Evolutionary conservation across 768 basidiomycete species (phyloP), one percentile per base, ranked within the genome.

Genomic region (Dentipellis fragilis): DNA sequence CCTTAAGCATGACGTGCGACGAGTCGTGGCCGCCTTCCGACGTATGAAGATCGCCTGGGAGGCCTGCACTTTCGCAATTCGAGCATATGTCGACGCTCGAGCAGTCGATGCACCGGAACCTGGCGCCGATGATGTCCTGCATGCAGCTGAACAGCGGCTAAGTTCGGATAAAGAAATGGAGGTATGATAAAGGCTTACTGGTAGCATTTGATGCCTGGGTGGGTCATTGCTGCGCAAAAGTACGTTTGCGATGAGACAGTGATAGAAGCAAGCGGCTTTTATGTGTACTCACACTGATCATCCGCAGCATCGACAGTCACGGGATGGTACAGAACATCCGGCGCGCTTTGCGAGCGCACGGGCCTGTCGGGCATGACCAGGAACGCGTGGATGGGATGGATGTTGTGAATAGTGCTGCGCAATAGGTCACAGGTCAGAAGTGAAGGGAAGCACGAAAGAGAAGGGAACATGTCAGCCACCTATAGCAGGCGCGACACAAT

Each of bases 1-100:
- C 93, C 82, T 97, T 97, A 70, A 97, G 89, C 79, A 95, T 80
- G 60, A 95, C 93, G 65, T 97, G 93, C 1, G 88, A 86, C 14
- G 87, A 89, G 54, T 78, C 77, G 61, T 92, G 90, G 0, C 87
- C 89, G 4, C 82, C 85, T 40, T 89, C 86, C 0, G 79, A 74
- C 0, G 86, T 83, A 57, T 90, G 85, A 10, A 91, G 69, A 57
- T 89, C 90, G 6, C 89, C 89, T 2, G 90, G 89, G 36, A 93
- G 74, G 29, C 90, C 90, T 23, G 85, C 89, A 10, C 87, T 85
- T 67, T 93, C 90, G 66, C 90, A 93, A 60, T 90, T 89, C 16
- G 85, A 79, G 62, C 91, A 93, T 36, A 93, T 91, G 63, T 93
- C 89, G 40, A 86, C 81, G 16, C 34, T 39, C 40, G 39, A 45